These are phyloP conservation scores for Berberis vulgaris DNA, from an alignment of 164 flowering plant species.

Conservation along the genomic window DNA sequence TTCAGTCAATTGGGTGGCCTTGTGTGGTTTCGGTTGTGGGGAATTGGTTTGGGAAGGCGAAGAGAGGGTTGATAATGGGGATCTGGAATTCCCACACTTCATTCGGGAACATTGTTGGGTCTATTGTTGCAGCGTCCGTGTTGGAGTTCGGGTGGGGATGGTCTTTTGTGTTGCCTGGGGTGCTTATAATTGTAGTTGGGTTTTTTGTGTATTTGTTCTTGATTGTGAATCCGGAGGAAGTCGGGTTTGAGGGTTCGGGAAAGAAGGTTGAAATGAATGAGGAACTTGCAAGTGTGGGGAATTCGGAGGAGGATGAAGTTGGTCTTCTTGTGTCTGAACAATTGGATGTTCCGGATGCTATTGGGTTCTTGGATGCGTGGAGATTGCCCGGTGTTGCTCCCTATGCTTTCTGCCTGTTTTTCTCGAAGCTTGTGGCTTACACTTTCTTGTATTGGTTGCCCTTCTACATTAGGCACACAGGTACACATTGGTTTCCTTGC, in stretches of 20 bases:
- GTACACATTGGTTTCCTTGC: constrained; percentile 21
- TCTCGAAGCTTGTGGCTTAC: constrained; percentile 96
- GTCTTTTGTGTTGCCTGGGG: constrained; percentile 82
- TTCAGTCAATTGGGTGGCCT: constrained; percentile 96
- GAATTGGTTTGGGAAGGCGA: constrained; percentile 86
- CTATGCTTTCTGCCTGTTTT: constrained; percentile 88
- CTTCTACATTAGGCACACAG: constrained; percentile 90
- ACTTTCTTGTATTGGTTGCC: constrained; percentile 97
- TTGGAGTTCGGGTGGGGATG: constrained; percentile 98
- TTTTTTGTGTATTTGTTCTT: constrained; percentile 55
- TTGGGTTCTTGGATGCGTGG: constrained; percentile 95
- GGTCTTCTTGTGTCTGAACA: constrained; percentile 25
- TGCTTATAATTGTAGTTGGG: constrained; percentile 45
- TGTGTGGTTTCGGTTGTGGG: constrained; percentile 88
- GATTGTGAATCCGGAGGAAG: constrained; percentile 58
- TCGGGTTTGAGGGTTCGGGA: constrained; percentile 40
- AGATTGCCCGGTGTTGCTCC: constrained; percentile 82
- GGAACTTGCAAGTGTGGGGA: constrained; percentile 16
- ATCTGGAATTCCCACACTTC: constrained; percentile 88
- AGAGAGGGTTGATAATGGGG: constrained; percentile 95
- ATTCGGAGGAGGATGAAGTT: constrained; percentile 41
- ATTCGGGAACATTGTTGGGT: constrained; percentile 80
- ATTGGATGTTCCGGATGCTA: constrained; percentile 38
- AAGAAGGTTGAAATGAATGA: constrained; percentile 49
- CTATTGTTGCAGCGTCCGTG: constrained; percentile 65